phyloP scores from a whole-genome alignment of 2,329 filamentous ascomycete genomes.

The Ascochyta koolunga region DNA sequence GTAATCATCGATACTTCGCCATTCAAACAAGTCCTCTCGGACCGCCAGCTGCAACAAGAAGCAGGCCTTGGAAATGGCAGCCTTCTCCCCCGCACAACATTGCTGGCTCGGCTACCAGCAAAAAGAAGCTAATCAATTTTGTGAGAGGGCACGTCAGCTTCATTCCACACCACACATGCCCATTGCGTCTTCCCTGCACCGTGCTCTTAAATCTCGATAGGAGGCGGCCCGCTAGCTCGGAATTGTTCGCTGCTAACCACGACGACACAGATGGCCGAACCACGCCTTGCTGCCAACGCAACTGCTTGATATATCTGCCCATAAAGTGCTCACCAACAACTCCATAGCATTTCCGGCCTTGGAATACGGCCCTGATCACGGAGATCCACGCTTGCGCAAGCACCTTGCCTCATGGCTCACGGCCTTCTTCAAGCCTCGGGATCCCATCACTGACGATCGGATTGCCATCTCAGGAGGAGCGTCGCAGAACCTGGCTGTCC shows the following conservation, averaged over 20 bases:
- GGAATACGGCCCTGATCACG: conserved; percentile 79
- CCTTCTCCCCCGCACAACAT: conserved; percentile 38
- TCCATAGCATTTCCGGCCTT: conserved; percentile 67
- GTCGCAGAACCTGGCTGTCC: conserved; percentile 77
- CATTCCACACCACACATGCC: conserved; percentile 8
- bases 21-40: conserved; percentile 6
- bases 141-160: conserved; percentile 42
- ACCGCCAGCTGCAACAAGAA: conserved; percentile 18
- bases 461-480: conserved; percentile 87
- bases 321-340: conserved; percentile 66
- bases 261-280: conserved; percentile 67
- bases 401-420: conserved; percentile 74
- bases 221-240: conserved; percentile 22
- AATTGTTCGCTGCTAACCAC: conserved; percentile 22
- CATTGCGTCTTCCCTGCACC: conserved; percentile 11
- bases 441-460: conserved; percentile 59
- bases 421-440: conserved; percentile 60
- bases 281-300: conserved; percentile 68
- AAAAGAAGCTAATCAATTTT: conserved; percentile 46
- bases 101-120: conserved; percentile 34
- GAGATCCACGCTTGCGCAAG: conserved; percentile 61
- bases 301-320: conserved; percentile 66
- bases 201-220: conserved; percentile 13
- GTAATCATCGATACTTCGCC: conserved; percentile 24
- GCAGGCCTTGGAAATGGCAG: conserved; percentile 23